These are phyloP conservation scores for Pelargonium cotyledonis DNA, from an alignment of 441 rosid species.

Conservation along the genomic window DNA sequence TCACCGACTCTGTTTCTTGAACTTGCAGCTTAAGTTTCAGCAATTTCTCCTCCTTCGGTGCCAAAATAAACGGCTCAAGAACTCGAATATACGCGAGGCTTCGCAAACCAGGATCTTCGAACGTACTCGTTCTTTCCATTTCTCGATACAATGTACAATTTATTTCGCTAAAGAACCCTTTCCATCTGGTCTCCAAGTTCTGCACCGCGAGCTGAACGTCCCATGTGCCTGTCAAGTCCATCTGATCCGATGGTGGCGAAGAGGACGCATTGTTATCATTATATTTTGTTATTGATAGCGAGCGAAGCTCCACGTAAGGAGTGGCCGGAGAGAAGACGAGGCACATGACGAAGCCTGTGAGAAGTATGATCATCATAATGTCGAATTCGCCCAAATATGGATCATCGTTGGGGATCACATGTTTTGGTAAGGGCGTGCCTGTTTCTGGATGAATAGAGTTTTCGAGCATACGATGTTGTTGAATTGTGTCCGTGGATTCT, in stretches of 20 bases:
- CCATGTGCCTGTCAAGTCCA: not conserved
- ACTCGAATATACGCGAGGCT: not conserved
- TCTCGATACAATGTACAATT: not conserved
- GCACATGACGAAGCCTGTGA: not conserved
- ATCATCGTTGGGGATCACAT: not conserved
- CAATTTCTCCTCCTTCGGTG: not conserved
- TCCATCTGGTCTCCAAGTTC: not conserved
- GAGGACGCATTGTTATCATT: not conserved
- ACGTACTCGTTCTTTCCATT: not conserved
- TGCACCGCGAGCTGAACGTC: not conserved
- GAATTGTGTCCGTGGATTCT: no score
- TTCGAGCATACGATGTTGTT: no score
- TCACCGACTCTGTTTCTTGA: not conserved
- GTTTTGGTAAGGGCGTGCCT: not conserved
- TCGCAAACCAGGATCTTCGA: not conserved
- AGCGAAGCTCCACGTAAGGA: not conserved
- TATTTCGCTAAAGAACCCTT: not conserved
- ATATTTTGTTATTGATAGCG: not conserved
- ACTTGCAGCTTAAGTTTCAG: not conserved
- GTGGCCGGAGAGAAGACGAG: not conserved
- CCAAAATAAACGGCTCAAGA: not conserved
- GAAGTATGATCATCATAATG: not conserved
- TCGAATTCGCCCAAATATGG: not conserved
- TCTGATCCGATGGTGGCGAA: not conserved
- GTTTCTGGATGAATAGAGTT: no score